These are phyloP conservation scores for Ascobolus immersus DNA, from an alignment of 495 filamentous ascomycete species.

Conservation along the genomic window DNA sequence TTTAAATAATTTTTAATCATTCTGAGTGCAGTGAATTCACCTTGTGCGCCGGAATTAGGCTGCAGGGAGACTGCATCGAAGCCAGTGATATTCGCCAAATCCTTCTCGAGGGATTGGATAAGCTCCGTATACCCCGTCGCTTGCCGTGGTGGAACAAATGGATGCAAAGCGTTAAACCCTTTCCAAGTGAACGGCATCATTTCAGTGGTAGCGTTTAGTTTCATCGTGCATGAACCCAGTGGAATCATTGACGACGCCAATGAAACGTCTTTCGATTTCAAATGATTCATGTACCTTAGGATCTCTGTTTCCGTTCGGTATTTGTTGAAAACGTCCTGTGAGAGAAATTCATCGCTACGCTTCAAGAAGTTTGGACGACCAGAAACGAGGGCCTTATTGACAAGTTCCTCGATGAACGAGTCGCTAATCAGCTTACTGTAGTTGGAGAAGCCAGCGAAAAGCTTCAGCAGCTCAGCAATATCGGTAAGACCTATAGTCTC, in stretches of 20 bases:
- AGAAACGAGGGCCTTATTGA: too few species aligned
- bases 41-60: conserved; percentile 91
- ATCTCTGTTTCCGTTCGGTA: conserved; percentile 94
- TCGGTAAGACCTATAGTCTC: conserved; percentile 42
- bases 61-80: conserved; percentile 80
- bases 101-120: conserved; percentile 43
- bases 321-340: conserved; percentile 88
- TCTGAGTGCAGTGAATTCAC: conserved; percentile 84
- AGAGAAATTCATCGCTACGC: conserved; percentile 52
- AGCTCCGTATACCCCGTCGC: conserved; percentile 44
- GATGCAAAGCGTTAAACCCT: conserved; percentile 69
- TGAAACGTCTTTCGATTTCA: conserved; percentile 89
- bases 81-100: conserved; percentile 67
- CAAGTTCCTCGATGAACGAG: too few species aligned
- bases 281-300: conserved; percentile 77
- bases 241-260: conserved; percentile 97
- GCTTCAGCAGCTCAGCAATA: conserved; percentile 34
- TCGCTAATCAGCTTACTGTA: conserved; percentile 6
- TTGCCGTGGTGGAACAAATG: conserved; percentile 39
- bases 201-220: conserved; percentile 86
- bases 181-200: conserved; percentile 75
- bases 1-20: conserved; percentile 75
- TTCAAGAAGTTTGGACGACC: too few species aligned
- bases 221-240: conserved; percentile 98
- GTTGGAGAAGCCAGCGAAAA: conserved; percentile 32